Base-by-base conservation (phyloP, 306 rosid species). In the Casuarina cunninghamiana region DNA sequence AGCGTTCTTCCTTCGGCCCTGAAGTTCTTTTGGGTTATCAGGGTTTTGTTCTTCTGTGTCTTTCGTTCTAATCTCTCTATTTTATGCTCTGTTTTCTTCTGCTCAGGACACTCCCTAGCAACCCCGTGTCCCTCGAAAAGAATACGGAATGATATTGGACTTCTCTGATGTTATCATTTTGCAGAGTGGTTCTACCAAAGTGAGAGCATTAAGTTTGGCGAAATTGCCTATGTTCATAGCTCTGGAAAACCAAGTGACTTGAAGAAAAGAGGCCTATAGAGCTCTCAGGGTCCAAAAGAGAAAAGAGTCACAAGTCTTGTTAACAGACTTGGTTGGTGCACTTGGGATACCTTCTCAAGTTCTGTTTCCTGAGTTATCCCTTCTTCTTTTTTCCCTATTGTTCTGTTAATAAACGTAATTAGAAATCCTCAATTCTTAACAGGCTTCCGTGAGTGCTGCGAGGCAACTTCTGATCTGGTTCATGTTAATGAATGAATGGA, bases 251-350 rank as follows among this genome's bases (percentile, higher is more conserved):
- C 97, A 5, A 91, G 86, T 78, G 79, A 62, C 42, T 65, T 92
- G 78, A 91, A 91, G 94, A 94, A 26, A 71, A 74, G 96, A 91
- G 77, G 94, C 98, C 35, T 91, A 84, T 55, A 57, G 88, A 82
- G 90, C 90, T 50, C 32, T 91, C 5, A 94, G 98, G 82, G 86
- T 91, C 86, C 90, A 75, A 97, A 94, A 81, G 97, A 94, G 88
- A 94, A 94, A 84, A 79, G 72, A 1, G 42, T 81, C 9, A 91
- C 93, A 32, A 83, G 57, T 42, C 16, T 91, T 5, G 83, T 82
- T 45, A 87, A 90, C 74, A 91, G 89, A 53, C 92, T 94, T 17
- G 97, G 98, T 55, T 94, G 98, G 98, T 91, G 97, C 85, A 90
- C 97, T 39, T 94, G 98, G 97, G 94, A 91, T 88, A 90, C 97